These are phyloP conservation scores for Aspergillus baeticus DNA, from an alignment of 495 filamentous ascomycete genomes.

Conservation along the genomic window DNA sequence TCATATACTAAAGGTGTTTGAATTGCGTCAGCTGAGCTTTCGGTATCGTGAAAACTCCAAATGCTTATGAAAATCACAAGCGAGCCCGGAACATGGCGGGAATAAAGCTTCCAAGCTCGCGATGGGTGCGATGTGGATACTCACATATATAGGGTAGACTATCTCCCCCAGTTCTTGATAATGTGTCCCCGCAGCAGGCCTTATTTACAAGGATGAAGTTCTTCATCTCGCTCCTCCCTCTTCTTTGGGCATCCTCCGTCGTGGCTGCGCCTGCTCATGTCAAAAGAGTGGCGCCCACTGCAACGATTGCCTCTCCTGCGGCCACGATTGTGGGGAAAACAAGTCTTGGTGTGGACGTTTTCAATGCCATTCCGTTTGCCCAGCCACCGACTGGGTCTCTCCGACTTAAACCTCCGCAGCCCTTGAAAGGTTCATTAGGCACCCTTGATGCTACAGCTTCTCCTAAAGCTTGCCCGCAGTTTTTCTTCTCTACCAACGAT, in stretches of 20 bases:
- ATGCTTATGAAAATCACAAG: neutral
- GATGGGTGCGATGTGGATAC: neutral
- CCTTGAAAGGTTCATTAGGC: conserved; percentile 47
- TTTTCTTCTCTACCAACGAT: conserved; percentile 41
- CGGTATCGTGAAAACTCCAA: neutral
- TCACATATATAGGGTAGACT: neutral
- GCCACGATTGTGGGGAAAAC: conserved; percentile 52
- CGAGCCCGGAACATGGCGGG: neutral
- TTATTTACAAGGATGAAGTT: conserved; percentile 10
- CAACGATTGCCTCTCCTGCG: conserved; percentile 44
- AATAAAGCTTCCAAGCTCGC: neutral
- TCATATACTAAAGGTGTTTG: neutral
- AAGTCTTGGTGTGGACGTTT: conserved; percentile 41
- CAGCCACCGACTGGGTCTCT: conserved; percentile 56
- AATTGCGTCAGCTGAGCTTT: neutral
- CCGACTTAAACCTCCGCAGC: conserved; percentile 58
- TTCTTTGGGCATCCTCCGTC: conserved; percentile 5
- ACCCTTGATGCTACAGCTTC: conserved; percentile 49
- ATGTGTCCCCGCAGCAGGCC: neutral
- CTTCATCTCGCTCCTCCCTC: neutral
- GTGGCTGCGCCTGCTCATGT: conserved; percentile 23
- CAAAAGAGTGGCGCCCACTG: conserved; percentile 26
- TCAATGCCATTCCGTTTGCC: conserved; percentile 67
- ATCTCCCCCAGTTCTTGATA: neutral
- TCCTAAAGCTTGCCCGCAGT: conserved; percentile 56